Percentiles rank a stretch among this genome's conserved stretches.
phyloP scores from a whole-genome alignment of 2,329 filamentous ascomycete species.

The Didymella pomorum region DNA sequence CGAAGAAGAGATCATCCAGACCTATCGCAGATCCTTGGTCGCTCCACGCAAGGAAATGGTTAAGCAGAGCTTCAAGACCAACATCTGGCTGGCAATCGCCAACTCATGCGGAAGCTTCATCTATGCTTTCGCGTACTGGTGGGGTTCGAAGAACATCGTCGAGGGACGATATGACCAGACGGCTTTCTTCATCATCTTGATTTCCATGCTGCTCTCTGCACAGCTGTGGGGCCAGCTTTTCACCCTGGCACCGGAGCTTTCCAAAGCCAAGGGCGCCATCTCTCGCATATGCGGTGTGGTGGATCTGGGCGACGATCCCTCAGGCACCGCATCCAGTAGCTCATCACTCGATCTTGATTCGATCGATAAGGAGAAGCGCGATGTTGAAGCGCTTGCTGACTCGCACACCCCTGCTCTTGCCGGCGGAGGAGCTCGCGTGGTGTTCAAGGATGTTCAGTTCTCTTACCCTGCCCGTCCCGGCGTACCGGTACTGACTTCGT shows the following conservation, averaged over 20 bases:
- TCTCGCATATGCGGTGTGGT: constrained; percentile 79
- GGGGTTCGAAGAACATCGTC: constrained; percentile 75
- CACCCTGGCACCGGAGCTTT: constrained; percentile 76
- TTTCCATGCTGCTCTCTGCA: constrained; percentile 75
- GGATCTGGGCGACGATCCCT: constrained; percentile 40
- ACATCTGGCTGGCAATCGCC: constrained; percentile 67
- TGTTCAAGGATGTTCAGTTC: constrained; percentile 69
- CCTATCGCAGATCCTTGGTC: constrained; percentile 56
- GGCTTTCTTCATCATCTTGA: constrained; percentile 77
- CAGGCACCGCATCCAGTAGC: constrained; percentile 75
- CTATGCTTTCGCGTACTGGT: constrained; percentile 81
- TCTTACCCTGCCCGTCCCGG: constrained; percentile 71
- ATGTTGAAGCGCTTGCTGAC: constrained; percentile 45
- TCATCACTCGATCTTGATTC: constrained; percentile 83
- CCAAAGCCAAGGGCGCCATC: constrained; percentile 69
- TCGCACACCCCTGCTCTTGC: constrained; percentile 69
- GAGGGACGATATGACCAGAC: constrained; percentile 70
- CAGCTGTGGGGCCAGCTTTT: constrained; percentile 79
- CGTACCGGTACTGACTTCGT: constrained; percentile 62
- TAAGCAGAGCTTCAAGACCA: constrained; percentile 60
- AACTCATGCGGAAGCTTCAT: constrained; percentile 71
- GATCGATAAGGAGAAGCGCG: constrained; percentile 61
- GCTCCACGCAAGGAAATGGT: constrained; percentile 60
- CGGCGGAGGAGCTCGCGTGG: constrained; percentile 61
- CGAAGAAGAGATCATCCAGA: constrained; percentile 58